Percentiles rank a stretch among this genome's conserved stretches.
Evolutionary conservation across 805 yeast genomes (phyloP).

Genomic region (Starmerella powellii): DNA sequence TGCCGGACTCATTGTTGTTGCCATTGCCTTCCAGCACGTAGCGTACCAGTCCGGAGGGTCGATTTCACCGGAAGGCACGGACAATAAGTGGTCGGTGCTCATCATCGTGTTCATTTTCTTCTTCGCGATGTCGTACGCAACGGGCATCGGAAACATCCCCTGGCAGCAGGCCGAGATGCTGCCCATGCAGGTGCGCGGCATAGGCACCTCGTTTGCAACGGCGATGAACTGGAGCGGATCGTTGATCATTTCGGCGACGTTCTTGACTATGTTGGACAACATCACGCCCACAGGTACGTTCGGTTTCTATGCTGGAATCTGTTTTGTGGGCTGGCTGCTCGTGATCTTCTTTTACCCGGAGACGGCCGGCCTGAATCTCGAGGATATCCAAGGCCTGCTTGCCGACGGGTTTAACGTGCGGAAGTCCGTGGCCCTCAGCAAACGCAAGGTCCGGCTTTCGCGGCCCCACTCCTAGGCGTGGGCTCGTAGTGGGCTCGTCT

Average conservation of each 20-base stretch:
- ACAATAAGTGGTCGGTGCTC: slow-evolving; percentile 64
- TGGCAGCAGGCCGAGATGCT: slow-evolving; percentile 97
- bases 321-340: slow-evolving; percentile 57
- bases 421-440: slow-evolving; percentile 44
- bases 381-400: slow-evolving; percentile 75
- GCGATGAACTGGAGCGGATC: slow-evolving; percentile 96
- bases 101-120: slow-evolving; percentile 75
- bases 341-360: slow-evolving; percentile 85
- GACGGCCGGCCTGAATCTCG: slow-evolving; percentile 76
- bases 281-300: slow-evolving; percentile 95
- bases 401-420: slow-evolving; percentile 79
- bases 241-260: slow-evolving; percentile 77
- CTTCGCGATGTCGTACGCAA: slow-evolving; percentile 80
- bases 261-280: slow-evolving; percentile 83
- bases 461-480: background rate
- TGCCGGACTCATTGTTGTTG: slow-evolving; percentile 59
- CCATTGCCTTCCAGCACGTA: slow-evolving; percentile 83
- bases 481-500: too few relatives aligned
- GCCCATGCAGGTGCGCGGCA: slow-evolving; percentile 85
- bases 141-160: slow-evolving; percentile 94
- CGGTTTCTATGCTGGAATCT: slow-evolving; percentile 74
- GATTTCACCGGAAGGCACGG: slow-evolving; percentile 21
- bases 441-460: slow-evolving; percentile 19
- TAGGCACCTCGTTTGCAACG: slow-evolving; percentile 83
- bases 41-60: slow-evolving; percentile 45